Conservation (phyloP, 805 yeast genomes). For the Saccharomyces eubayanus region DNA sequence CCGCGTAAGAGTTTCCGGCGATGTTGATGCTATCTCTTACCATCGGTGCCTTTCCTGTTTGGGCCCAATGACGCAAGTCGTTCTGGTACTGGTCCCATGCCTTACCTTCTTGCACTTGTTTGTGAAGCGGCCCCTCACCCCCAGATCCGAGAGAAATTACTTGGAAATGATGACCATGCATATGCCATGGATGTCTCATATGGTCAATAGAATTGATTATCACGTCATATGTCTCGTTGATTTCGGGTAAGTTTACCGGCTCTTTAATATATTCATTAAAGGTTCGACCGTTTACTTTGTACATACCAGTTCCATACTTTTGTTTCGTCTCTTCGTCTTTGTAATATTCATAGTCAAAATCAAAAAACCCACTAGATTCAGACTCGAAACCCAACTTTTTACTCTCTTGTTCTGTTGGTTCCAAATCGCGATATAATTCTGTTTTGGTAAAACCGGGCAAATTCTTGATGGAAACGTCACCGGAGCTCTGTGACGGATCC, state of each 20-base stretch:
- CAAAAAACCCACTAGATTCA: constrained; percentile 14
- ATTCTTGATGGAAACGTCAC: constrained; percentile 32
- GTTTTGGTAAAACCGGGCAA: constrained; percentile 24
- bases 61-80: constrained; percentile 18
- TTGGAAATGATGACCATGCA: constrained; percentile 55
- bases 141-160: constrained; percentile 38
- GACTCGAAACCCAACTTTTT: constrained; percentile 9
- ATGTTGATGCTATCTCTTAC: constrained; percentile 57
- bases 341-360: constrained; percentile 42
- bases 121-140: constrained; percentile 33
- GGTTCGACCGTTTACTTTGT: constrained; percentile 43
- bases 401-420: constrained; percentile 6
- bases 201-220: constrained; percentile 61
- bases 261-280: constrained; percentile 47
- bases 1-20: constrained; percentile 50
- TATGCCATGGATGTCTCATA: constrained; percentile 58
- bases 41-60: constrained; percentile 39
- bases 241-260: constrained; percentile 34
- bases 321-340: constrained; percentile 36
- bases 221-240: constrained; percentile 32
- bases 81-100: constrained; percentile 34
- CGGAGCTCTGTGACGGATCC: neutral
- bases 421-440: constrained; percentile 18
- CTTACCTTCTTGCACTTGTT: constrained; percentile 31
- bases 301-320: constrained; percentile 39